Evolutionary conservation across 495 filamentous ascomycete species (phyloP).

Genomic region (Daldinia concentrica): DNA sequence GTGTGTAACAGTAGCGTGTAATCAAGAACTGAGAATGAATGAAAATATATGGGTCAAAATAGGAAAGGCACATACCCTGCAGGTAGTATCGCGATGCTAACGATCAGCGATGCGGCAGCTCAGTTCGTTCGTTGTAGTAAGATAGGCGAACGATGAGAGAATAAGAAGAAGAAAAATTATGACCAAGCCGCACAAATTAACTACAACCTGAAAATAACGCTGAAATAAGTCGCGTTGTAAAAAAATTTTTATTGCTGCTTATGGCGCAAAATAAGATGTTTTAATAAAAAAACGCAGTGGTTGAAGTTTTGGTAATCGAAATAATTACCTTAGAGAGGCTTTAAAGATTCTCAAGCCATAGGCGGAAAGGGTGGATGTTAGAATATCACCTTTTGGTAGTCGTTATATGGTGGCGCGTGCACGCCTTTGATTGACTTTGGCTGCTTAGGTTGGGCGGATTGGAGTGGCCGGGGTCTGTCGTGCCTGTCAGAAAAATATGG

Average conservation of each 20-base stretch:
- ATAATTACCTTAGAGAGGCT: constrained; percentile 24
- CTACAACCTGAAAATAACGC: neutral
- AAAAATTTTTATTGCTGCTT: neutral
- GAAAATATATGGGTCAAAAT: constrained; percentile 16
- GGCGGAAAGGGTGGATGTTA: constrained; percentile 11
- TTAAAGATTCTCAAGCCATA: constrained; percentile 14
- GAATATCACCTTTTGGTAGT: constrained; percentile 11
- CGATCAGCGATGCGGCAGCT: constrained; percentile 32
- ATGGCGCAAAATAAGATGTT: neutral
- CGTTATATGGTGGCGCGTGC: constrained; percentile 26
- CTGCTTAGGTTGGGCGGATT: constrained; percentile 25
- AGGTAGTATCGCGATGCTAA: constrained; percentile 37
- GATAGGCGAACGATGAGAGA: constrained; percentile 13
- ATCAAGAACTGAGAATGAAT: constrained; percentile 7
- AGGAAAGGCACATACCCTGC: constrained; percentile 37
- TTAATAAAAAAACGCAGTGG: neutral
- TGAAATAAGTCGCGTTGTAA: neutral
- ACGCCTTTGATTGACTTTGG: constrained; percentile 22
- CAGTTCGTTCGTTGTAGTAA: constrained; percentile 10
- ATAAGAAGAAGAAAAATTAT: neutral
- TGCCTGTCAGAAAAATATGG: constrained; percentile 39
- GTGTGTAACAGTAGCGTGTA: constrained; percentile 1
- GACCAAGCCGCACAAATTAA: neutral
- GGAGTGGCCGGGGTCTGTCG: constrained; percentile 31
- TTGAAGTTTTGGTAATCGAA: constrained; percentile 2